Evolutionary conservation across 495 filamentous ascomycete genomes (phyloP), one percentile per base, ranked within the genome.

Genomic region (Podospora fimiseda): DNA sequence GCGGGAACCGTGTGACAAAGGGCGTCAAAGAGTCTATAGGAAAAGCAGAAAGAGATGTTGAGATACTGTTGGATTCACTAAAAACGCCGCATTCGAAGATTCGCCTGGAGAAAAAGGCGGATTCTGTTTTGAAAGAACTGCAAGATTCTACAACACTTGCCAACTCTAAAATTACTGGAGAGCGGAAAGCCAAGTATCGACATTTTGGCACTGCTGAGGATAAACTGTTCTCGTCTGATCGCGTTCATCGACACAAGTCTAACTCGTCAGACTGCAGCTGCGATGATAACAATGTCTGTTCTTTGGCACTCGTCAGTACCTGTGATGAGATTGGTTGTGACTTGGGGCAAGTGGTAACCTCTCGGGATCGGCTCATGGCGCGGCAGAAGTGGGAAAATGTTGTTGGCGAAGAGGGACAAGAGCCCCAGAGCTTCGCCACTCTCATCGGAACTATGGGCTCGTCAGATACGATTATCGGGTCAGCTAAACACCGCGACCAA

Each of bases 221-320:
- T 45, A 57, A 55, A 27, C 46, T 72, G 0, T 71, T 66, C 40
- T 19, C 46, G 14, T 5, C 66, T 0, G 24, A 2, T 9, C 71
- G 71, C 44, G 60, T 53, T n/a, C 68, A 73, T 49, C 8, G 16
- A n/a, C 61, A 63, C 42, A 65, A 68, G 27, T 33, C 27, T 51
- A 53, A 40, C 2, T 43, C 9, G 4, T 15, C 20, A 11, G 8
- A 38, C 7, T 13, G 7, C 4, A 45, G 39, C 8, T 52, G 16
- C 52, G 55, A 20, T 43, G 38, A 9, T 36, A 30, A 22, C n/a
- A 27, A n/a, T 7, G n/a, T 51, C 19, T 61, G 58, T 23, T 38
- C 47, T 1, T 19, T 16, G 21, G 52, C 56, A 5, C 18, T 27
- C 19, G 19, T 2, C 1, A 18, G 37, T 9, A 53, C 48, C 2